Conservation (phyloP, 257 asterid species). For the Fraxinus anomala region DNA sequence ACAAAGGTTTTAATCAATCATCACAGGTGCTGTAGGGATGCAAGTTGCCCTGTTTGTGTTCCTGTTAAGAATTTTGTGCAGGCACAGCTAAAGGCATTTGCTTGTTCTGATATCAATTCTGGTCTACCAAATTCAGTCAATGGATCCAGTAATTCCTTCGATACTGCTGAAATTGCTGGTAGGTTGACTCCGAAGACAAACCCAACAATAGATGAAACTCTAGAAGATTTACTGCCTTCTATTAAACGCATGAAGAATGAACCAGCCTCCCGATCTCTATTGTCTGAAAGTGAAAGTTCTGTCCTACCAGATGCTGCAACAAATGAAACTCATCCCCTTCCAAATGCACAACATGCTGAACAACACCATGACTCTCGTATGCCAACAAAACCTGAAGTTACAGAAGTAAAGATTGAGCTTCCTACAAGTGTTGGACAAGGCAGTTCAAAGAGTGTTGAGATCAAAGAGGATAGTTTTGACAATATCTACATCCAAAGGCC, state of each 20-base stretch:
- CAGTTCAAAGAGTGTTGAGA: conserved; percentile 43
- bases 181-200: conserved; percentile 40
- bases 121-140: conserved; percentile 41
- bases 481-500: conserved; percentile 37
- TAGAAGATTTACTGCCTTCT: conserved; percentile 68
- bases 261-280: conserved; percentile 44
- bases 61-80: conserved; percentile 66
- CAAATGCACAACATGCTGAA: conserved; percentile 41
- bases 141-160: conserved; percentile 49
- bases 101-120: conserved; percentile 48
- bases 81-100: conserved; percentile 50
- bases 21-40: conserved; percentile 53
- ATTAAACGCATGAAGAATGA: conserved; percentile 77
- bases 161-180: conserved; percentile 54
- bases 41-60: conserved; percentile 78
- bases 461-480: conserved; percentile 44
- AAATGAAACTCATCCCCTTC: conserved; percentile 40
- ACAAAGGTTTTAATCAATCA: conserved; percentile 61
- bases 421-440: conserved; percentile 42
- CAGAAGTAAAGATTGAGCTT: conserved; percentile 58
- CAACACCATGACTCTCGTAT: conserved; percentile 37
- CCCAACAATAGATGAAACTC: conserved; percentile 46
- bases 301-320: conserved; percentile 39
- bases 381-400: conserved; percentile 46
- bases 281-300: conserved; percentile 42